Conservation (phyloP, 192 early-diverging fungal species). For the Mortierella hygrophila region DNA sequence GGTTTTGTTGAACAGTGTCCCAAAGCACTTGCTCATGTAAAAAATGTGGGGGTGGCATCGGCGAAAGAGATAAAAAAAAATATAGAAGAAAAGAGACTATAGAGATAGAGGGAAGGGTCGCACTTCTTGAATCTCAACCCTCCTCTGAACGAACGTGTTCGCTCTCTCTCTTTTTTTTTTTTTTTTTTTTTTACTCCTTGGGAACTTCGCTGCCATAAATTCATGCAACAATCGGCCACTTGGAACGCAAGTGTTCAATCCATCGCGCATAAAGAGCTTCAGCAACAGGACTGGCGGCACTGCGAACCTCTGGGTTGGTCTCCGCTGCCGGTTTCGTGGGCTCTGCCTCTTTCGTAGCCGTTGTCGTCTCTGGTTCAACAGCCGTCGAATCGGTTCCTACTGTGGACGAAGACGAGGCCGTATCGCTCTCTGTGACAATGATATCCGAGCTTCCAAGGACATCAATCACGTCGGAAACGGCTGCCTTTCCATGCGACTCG, state of each 20-base stretch:
- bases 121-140: not conserved
- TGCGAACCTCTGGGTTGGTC: conserved; percentile 29
- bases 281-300: conserved; percentile 41
- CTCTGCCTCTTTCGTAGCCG: not conserved
- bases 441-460: conserved; percentile 21
- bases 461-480: conserved; percentile 26
- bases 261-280: conserved; percentile 57
- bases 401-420: conserved; percentile 27
- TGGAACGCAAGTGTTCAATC: conserved; percentile 58
- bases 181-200: conserved; percentile 27
- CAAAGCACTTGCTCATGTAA: not conserved
- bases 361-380: not conserved
- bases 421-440: conserved; percentile 23
- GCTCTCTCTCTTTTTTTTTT: conserved; percentile 1
- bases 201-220: conserved; percentile 55
- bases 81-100: not conserved
- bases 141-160: not conserved
- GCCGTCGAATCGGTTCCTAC: conserved; percentile 19
- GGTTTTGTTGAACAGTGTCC: not conserved
- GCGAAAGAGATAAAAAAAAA: conserved; percentile 25
- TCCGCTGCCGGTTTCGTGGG: not conserved
- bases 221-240: conserved; percentile 63
- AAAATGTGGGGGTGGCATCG: not conserved
- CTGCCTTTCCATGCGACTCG: conserved; percentile 24
- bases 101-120: not conserved